Evolutionary conservation across 176 grass and related monocot species (phyloP).

Genomic region (Aegilops tauschii): DNA sequence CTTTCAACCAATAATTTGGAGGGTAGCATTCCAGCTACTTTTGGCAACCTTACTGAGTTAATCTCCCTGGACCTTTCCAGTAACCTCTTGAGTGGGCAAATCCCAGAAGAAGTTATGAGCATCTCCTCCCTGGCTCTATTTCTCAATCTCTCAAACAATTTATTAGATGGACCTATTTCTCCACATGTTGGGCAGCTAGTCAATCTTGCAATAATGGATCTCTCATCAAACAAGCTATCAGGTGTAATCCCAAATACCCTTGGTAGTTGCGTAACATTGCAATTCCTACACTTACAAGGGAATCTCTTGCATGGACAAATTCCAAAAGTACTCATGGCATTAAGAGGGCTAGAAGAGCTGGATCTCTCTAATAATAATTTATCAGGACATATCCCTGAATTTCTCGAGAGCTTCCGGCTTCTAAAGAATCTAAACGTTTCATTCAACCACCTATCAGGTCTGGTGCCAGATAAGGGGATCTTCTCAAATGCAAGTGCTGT

Average conservation of each 20-base stretch:
- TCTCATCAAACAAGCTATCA: neutral
- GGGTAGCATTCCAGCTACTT: too few relatives aligned
- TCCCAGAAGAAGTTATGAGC: neutral
- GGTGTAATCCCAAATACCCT: too few relatives aligned
- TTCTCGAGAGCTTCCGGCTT: too few relatives aligned
- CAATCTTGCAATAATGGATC: neutral
- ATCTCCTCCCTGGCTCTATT: neutral
- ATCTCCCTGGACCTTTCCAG: neutral
- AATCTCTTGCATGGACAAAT: neutral
- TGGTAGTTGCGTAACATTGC: neutral
- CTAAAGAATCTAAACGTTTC: too few relatives aligned
- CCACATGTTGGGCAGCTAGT: conserved; percentile 10
- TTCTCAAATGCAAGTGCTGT: neutral
- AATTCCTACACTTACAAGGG: neutral
- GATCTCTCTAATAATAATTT: too few relatives aligned
- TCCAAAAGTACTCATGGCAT: neutral
- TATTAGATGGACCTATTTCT: neutral
- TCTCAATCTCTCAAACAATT: conserved; percentile 31
- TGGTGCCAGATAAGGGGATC: neutral
- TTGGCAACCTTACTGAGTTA: neutral
- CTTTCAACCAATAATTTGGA: too few relatives aligned
- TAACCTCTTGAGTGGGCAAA: neutral
- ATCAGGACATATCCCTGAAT: too few relatives aligned
- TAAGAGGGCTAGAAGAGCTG: too few relatives aligned
- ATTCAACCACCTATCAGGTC: neutral